A percentile compares a stretch with the other conserved stretches of the same genome.
Conservation (phyloP, 2,329 filamentous ascomycete genomes). For the Alternaria sp. region DNA sequence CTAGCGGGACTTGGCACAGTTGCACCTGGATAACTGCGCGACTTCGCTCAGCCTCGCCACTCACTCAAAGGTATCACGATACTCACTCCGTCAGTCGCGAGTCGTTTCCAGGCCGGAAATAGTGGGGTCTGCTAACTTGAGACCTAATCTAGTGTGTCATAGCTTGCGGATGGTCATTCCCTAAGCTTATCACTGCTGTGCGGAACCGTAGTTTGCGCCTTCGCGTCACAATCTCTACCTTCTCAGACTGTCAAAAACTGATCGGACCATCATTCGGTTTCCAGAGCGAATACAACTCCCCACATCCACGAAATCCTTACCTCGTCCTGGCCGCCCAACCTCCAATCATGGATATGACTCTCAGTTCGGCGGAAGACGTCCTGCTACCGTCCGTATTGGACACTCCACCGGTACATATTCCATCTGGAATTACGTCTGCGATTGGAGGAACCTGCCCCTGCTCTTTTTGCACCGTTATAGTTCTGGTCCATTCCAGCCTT, state of each 20-base stretch:
- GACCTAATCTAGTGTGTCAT: not conserved
- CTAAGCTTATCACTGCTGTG: not conserved
- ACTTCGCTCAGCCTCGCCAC: not conserved
- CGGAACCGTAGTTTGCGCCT: not conserved
- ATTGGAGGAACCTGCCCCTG: not conserved
- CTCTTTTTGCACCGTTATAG: not conserved
- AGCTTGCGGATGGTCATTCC: not conserved
- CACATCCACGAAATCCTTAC: not conserved
- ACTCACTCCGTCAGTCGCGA: not conserved
- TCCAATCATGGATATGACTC: not conserved
- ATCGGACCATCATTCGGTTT: not conserved
- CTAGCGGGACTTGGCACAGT: slow-evolving; percentile 3
- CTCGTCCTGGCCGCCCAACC: not conserved
- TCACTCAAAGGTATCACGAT: not conserved
- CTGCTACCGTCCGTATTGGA: not conserved
- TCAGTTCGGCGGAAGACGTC: not conserved
- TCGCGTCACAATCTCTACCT: not conserved
- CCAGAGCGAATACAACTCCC: not conserved
- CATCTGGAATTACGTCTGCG: no score
- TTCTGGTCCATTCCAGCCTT: no score
- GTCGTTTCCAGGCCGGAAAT: rapidly evolving
- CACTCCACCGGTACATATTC: not conserved
- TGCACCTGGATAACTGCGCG: not conserved
- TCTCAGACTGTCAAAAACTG: no score
- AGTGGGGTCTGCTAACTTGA: rapidly evolving